Evolutionary conservation across 164 flowering plant genomes (phyloP).

Genomic region (Buxus sempervirens): DNA sequence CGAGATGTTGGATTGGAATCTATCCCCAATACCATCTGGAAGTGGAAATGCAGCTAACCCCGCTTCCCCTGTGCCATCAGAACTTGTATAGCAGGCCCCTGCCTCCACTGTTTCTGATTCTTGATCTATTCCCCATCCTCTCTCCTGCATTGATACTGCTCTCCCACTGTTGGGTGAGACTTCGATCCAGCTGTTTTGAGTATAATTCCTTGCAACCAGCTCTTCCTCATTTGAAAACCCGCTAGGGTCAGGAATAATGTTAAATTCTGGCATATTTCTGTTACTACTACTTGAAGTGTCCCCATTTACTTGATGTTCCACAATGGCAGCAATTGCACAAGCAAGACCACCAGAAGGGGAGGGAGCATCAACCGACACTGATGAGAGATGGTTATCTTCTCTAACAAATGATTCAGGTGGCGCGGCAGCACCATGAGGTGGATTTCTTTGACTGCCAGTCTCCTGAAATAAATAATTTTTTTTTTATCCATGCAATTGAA

Average conservation of each 20-base stretch:
- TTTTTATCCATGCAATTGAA: not conserved
- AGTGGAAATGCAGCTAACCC: constrained; percentile 25
- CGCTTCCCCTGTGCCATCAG: constrained; percentile 37
- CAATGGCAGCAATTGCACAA: constrained; percentile 88
- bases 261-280: constrained; percentile 24
- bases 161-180: constrained; percentile 28
- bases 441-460: constrained; percentile 35
- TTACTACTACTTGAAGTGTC: constrained; percentile 28
- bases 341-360: constrained; percentile 92
- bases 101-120: constrained; percentile 61
- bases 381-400: constrained; percentile 28
- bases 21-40: constrained; percentile 27
- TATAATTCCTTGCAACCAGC: constrained; percentile 27
- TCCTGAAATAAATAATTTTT: constrained; percentile 49
- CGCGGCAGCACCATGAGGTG: constrained; percentile 21
- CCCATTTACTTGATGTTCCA: constrained; percentile 64
- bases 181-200: constrained; percentile 29
- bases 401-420: constrained; percentile 29
- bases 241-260: constrained; percentile 31
- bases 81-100: constrained; percentile 66
- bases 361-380: constrained; percentile 38
- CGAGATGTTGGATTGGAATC: constrained; percentile 29
- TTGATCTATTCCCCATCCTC: constrained; percentile 42
- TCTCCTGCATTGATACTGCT: constrained; percentile 31
- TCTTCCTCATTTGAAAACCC: constrained; percentile 26